A percentile compares a stretch with the other conserved stretches of the same genome.
Evolutionary conservation across 768 basidiomycete genomes (phyloP).

Genomic region (Russula virescens): DNA sequence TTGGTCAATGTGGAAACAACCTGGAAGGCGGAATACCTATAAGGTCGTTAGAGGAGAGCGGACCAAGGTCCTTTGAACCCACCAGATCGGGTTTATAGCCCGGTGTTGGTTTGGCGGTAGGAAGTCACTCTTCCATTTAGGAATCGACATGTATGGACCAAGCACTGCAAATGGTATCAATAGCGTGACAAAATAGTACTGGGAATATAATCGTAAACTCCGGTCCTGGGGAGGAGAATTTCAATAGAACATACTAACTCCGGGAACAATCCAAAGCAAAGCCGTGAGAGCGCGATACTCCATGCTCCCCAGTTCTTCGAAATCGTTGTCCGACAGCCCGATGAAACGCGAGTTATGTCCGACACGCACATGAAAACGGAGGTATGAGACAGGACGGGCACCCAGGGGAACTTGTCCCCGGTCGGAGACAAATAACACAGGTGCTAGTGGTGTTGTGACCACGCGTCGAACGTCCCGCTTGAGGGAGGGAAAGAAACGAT

Average conservation of each 20-base stretch:
- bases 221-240: neutral
- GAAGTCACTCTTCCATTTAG: conserved; percentile 37
- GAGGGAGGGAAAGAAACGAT: conserved; percentile 52
- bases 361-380: conserved; percentile 36
- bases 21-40: conserved; percentile 44
- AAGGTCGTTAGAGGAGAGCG: neutral
- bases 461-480: conserved; percentile 53
- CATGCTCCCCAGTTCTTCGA: conserved; percentile 86
- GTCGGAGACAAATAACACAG: conserved; percentile 38
- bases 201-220: neutral
- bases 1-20: conserved; percentile 47
- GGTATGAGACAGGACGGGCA: conserved; percentile 32
- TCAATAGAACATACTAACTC: conserved; percentile 42
- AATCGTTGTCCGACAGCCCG: conserved; percentile 67
- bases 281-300: conserved; percentile 82
- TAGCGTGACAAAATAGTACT: conserved; percentile 45
- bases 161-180: conserved; percentile 40
- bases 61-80: neutral
- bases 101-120: conserved; percentile 34
- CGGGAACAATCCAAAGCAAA: conserved; percentile 69
- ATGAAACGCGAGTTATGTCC: conserved; percentile 76
- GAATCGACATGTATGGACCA: conserved; percentile 41
- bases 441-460: conserved; percentile 59
- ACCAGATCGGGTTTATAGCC: conserved; percentile 41
- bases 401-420: conserved; percentile 16